Base-by-base conservation (phyloP, 2,329 filamentous ascomycete genomes). In the Chaetomium strumarium region DNA sequence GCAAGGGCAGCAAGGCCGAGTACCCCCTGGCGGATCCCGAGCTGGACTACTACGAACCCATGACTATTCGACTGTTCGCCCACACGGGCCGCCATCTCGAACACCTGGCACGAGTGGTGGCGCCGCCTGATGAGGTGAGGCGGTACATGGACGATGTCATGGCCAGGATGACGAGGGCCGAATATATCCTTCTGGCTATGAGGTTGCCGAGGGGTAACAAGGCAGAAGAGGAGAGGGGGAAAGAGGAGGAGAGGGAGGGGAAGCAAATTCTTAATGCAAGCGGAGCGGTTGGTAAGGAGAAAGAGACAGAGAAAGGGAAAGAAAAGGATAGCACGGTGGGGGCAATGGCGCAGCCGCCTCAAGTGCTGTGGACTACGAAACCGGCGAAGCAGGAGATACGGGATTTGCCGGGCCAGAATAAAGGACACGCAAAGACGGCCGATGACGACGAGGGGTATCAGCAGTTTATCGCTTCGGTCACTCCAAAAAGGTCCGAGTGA, bases 11-110 rank as follows among this genome's bases (percentile, higher is more conserved):
- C 60, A 75, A 73, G n/a, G 79, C 81, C 1, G 83, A 86, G 60
- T 81, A 83, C 53, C 62, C 62, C 12, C 76, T 78, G 51, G 80
- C 79, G n/a, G 79, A 85, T 56, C 80, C 79, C 1, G 70, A 74
- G 9, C 68, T 85, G 12, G 83, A 90, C 62, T 89, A 87, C 68
- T 92, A 90, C 64, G 85, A 91, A 60, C 87, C 88, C 2, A 77
- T 91, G 29, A 85, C 78, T 0, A 77, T 87, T 48, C 76, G 81
- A 16, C 67, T 87, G 20, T 76, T 75, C 52, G 74, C 80, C 0
- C 70, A 71, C 11, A 73, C 74, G 33, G 76, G 77, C 1, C 76
- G 78, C 41, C 73, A 83, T 55, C 70, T 86, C 5, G 83, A 86
- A 56, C 76, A 81, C 43, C 67, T 87, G 13, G 72, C 76, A 17